Base-by-base conservation (phyloP, 768 basidiomycete genomes). In the Tylopilus felleus region DNA sequence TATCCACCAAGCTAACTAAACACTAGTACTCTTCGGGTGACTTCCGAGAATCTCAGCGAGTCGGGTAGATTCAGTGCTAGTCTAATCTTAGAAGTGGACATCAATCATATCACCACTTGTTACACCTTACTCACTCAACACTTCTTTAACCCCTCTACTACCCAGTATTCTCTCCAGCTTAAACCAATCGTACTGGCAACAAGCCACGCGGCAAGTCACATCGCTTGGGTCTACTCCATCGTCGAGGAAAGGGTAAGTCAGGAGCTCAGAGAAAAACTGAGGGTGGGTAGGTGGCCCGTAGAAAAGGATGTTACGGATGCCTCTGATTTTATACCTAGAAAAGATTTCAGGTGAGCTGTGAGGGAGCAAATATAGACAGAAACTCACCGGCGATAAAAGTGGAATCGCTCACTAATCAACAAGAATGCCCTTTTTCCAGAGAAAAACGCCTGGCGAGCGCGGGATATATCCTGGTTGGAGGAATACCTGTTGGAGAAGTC, bases 331-430 rank as follows among this genome's bases (percentile, higher is more conserved):
- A 75, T 98, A 98, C 53, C 93, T 92, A 64, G n/a, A 31, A 22
- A 23, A 19, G 5, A 17, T 51, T 42, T 10, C 27, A 19, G 49
- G 21, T 55, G 14, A 45, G 40, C 36, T n/a, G 39, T 27, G 19
- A 43, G 50, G 57, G 41, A 5, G 38, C 8, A 49, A 27, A 16
- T 21, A 35, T 29, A 21, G 12, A 25, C 14, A 36, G 10, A 42
- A 23, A 68, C 75, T 41, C 41, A 86, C 88, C 93, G 77, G 58
- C 91, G 83, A 78, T 93, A 98, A 71, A 98, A 99, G 71, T 99
- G 95, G 78, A 98, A 98, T n/a, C 97, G 84, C 67, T 99, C 97
- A 62, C 90, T 96, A 65, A 98, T 77, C 57, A 98, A 78, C 28
- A 99, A 70, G 77, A 98, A 92, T 0, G 88, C 77, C 60, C 87